These are phyloP conservation scores for Phlyctochytrium bullatum DNA, from an alignment of 192 early-diverging fungal species.

Conservation along the genomic window DNA sequence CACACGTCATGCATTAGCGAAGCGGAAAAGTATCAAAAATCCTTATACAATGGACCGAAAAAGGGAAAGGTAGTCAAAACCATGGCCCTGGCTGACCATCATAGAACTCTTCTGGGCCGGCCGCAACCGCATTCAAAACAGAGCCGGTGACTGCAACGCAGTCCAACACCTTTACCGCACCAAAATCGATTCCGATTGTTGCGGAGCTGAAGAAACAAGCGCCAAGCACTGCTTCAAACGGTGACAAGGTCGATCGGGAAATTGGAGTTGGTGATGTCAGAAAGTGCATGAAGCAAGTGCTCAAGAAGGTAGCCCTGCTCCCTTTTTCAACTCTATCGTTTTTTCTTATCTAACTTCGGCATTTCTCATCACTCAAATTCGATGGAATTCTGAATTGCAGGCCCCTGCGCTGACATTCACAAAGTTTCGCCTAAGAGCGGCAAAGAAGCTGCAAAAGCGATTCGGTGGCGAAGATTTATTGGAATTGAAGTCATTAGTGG, in stretches of 20 bases:
- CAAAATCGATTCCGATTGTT: constrained; percentile 33
- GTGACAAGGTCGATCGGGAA: too few relatives aligned
- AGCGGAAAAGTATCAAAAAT: constrained; percentile 89
- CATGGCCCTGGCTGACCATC: constrained; percentile 5
- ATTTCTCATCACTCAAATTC: too few relatives aligned
- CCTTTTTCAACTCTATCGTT: too few relatives aligned
- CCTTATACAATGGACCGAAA: constrained; percentile 73
- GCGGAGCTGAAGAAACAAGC: constrained; percentile 37
- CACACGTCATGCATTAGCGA: constrained; percentile 93
- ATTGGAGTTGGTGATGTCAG: too few relatives aligned
- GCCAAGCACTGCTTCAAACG: too few relatives aligned
- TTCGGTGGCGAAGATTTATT: neutral
- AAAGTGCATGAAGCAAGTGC: too few relatives aligned
- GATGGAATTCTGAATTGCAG: too few relatives aligned
- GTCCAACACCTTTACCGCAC: constrained; percentile 32
- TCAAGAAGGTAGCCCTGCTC: too few relatives aligned
- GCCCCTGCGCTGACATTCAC: neutral
- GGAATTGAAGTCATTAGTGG: neutral
- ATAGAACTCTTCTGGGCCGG: constrained; percentile 4
- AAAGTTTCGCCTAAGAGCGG: neutral
- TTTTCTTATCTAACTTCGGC: too few relatives aligned
- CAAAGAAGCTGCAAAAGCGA: neutral
- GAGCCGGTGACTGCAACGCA: neutral
- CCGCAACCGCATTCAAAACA: neutral
- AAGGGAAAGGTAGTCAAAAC: constrained; percentile 39